These are phyloP conservation scores for Myxozyma nipponensis DNA, from an alignment of 805 yeast species.

Conservation along the genomic window DNA sequence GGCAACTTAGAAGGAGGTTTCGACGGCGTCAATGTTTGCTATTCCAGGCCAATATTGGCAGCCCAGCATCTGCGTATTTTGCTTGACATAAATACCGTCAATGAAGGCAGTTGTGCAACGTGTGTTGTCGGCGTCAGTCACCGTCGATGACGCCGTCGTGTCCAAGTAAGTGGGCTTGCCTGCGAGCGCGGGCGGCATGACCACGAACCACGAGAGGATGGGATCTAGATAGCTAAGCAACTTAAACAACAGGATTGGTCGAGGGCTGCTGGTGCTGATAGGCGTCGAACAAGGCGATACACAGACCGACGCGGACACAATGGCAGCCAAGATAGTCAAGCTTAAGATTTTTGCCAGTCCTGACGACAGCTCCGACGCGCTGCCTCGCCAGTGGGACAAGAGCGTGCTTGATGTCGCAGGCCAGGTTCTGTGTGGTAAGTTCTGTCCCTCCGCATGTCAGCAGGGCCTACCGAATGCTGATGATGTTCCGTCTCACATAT, in stretches of 20 bases:
- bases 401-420: slow-evolving; percentile 62
- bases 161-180: slow-evolving; percentile 49
- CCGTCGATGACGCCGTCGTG: slow-evolving; percentile 66
- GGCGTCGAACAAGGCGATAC: slow-evolving; percentile 83
- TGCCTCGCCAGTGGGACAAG: slow-evolving; percentile 65
- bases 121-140: slow-evolving; percentile 84
- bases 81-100: no score
- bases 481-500: not conserved
- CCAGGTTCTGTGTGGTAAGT: slow-evolving; percentile 60
- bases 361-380: slow-evolving; percentile 41
- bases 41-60: no score
- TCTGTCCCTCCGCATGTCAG: not conserved
- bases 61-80: no score
- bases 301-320: slow-evolving; percentile 60
- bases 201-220: not conserved
- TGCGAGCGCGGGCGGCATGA: not conserved
- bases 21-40: no score
- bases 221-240: slow-evolving; percentile 19
- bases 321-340: slow-evolving; percentile 62
- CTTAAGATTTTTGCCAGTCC: slow-evolving; percentile 74
- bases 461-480: not conserved
- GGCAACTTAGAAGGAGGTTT: no score
- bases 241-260: slow-evolving; percentile 42
- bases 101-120: slow-evolving; percentile 92
- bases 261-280: slow-evolving; percentile 75